Conservation (phyloP, 75 land plant species). For the Cryptomeria japonica region DNA sequence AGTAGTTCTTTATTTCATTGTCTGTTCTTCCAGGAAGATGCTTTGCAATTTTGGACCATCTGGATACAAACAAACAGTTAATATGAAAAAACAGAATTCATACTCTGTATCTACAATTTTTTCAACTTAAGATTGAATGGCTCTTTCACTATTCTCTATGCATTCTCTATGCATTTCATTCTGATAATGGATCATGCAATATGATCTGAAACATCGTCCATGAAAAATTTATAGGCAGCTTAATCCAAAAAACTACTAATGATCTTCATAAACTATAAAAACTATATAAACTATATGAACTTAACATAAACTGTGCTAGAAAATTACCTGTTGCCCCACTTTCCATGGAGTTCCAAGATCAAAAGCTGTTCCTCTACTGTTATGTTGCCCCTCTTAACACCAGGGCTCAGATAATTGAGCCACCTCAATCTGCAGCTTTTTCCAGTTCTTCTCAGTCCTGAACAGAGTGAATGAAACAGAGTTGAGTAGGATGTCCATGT, state of each 20-base stretch:
- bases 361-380: constrained; percentile 17
- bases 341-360: constrained; percentile 22
- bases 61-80: not conserved
- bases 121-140: too few relatives aligned
- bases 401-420: constrained; percentile 27
- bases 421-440: constrained; percentile 33
- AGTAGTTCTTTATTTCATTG: constrained; percentile 5
- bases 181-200: too few relatives aligned
- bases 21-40: constrained; percentile 2
- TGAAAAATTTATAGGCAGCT: too few relatives aligned
- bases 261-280: too few relatives aligned
- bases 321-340: constrained; percentile 18
- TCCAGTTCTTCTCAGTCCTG: constrained; percentile 24
- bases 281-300: too few relatives aligned
- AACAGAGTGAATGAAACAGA: not conserved
- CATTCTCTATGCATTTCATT: too few relatives aligned
- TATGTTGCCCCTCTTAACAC: constrained; percentile 21
- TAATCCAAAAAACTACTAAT: too few relatives aligned
- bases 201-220: too few relatives aligned
- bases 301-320: not conserved
- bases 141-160: too few relatives aligned
- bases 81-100: too few relatives aligned
- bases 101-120: too few relatives aligned
- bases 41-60: constrained; percentile 5
- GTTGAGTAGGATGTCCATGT: too few relatives aligned